Conservation (phyloP, 345 rosid genomes). For the Excoecaria cochinchinensis region DNA sequence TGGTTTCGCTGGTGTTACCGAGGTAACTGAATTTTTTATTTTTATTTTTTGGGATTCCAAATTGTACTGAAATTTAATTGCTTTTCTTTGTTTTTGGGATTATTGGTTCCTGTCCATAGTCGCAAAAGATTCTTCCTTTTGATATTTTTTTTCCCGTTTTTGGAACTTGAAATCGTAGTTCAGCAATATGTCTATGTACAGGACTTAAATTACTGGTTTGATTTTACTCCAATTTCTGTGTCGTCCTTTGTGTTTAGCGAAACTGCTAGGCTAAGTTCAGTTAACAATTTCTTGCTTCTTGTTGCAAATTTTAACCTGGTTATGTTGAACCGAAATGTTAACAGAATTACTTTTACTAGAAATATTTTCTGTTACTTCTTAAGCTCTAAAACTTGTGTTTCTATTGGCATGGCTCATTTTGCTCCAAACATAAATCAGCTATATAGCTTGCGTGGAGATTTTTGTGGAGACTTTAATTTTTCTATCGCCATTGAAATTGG, state of each 20-base stretch:
- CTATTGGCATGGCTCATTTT: background rate
- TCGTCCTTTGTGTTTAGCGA: background rate
- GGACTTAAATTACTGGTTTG: background rate
- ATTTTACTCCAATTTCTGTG: background rate
- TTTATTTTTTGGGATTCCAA: background rate
- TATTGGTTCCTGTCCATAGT: background rate
- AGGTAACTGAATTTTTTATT: slow-evolving; percentile 39
- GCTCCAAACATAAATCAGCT: background rate
- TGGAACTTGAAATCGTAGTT: background rate
- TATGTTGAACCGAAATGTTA: background rate
- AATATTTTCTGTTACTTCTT: background rate
- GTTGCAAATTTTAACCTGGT: background rate
- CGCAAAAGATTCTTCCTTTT: background rate
- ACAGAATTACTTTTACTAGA: background rate
- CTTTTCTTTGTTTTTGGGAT: background rate
- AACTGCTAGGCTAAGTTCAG: background rate
- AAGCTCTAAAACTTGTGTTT: background rate
- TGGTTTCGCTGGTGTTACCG: slow-evolving; percentile 46
- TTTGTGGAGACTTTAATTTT: background rate
- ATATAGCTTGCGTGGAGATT: background rate
- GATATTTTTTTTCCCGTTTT: background rate
- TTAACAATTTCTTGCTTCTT: background rate
- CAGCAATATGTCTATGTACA: background rate
- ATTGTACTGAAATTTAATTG: background rate
- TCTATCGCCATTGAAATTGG: background rate